Evolutionary conservation across 2,329 filamentous ascomycete genomes (phyloP), one percentile per base, ranked within the genome.

Genomic region (Diaporthe helianthi): DNA sequence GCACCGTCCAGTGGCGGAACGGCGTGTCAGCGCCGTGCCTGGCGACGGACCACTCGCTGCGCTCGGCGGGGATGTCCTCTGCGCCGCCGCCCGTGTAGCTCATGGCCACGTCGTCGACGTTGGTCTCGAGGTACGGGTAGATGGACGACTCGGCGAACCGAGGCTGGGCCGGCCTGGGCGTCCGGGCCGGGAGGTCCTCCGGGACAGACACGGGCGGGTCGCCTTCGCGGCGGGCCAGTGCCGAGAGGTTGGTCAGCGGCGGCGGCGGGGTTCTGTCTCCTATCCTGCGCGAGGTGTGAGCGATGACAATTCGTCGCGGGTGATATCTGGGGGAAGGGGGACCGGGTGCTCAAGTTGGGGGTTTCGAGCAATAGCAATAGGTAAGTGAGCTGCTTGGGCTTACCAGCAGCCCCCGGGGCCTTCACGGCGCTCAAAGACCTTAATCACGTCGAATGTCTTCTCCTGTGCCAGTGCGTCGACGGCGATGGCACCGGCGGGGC

Each of bases 101-200:
- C 90, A 92, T 92, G 0, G 87, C 81, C 2, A 83, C 74, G 7
- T 81, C 80, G 71, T 87, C 84, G 52, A 92, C 85, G 72, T 92
- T 92, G 3, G 88, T 91, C 74, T 91, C 87, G 4, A 71, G 64
- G 64, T 71, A 71, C 31, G 70, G 70, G 47, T 71, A 91, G 22
- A 90, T 82, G 0, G 86, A 86, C 0, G 87, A 87, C 70, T 90
- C 87, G 15, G 81, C 78, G 73, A 85, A 89, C 2, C 87, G 84
- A 22, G 83, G 81, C 68, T 82, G 81, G 1, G 75, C 69, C 15
- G 79, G 76, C 49, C 79, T 80, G 0, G 83, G 80, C 0, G 81
- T 80, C 65, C 80, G 77, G 0, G 83, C 79, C 4, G 87, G 88
- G 0, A 89, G 76, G 0, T 73, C 70, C 2, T 77, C 68, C 0